These are phyloP conservation scores for Rauvolfia tetraphylla DNA, from an alignment of 257 asterid genomes.

Conservation along the genomic window DNA sequence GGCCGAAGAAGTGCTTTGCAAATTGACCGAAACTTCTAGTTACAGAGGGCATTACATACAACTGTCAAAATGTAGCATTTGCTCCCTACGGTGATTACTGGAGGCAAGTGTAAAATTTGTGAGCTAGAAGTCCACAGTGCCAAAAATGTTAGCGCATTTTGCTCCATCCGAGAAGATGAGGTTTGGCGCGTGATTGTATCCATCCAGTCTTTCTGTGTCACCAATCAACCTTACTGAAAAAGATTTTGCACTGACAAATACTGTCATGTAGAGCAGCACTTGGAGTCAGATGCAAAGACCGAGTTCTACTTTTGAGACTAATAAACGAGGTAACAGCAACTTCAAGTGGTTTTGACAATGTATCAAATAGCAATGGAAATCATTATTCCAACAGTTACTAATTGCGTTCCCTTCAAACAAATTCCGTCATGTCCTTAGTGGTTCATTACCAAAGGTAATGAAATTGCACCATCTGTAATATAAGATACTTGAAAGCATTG, in stretches of 20 bases:
- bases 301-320: not conserved
- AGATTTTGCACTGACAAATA: slow-evolving; percentile 6
- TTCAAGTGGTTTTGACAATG: slow-evolving; percentile 6
- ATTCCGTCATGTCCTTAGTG: slow-evolving; percentile 17
- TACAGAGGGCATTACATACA: slow-evolving; percentile 3
- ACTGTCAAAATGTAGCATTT: too few species aligned
- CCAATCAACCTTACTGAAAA: too few species aligned
- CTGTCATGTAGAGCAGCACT: slow-evolving; percentile 17
- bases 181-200: too few species aligned
- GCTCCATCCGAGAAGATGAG: too few species aligned
- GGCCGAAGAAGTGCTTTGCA: too few species aligned
- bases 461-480: too few species aligned
- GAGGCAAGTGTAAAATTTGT: slow-evolving; percentile 16
- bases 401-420: slow-evolving; percentile 24
- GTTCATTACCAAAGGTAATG: too few species aligned
- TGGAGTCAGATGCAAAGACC: slow-evolving; percentile 24
- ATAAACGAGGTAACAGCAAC: not conserved
- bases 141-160: slow-evolving; percentile 15
- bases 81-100: too few species aligned
- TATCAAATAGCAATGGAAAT: too few species aligned
- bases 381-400: too few species aligned
- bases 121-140: slow-evolving; percentile 18
- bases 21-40: not conserved
- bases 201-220: too few species aligned
- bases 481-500: slow-evolving; percentile 6